Evolutionary conservation across 345 rosid genomes (phyloP), one percentile per base, ranked within the genome.

Genomic region (Kandelia obovata): DNA sequence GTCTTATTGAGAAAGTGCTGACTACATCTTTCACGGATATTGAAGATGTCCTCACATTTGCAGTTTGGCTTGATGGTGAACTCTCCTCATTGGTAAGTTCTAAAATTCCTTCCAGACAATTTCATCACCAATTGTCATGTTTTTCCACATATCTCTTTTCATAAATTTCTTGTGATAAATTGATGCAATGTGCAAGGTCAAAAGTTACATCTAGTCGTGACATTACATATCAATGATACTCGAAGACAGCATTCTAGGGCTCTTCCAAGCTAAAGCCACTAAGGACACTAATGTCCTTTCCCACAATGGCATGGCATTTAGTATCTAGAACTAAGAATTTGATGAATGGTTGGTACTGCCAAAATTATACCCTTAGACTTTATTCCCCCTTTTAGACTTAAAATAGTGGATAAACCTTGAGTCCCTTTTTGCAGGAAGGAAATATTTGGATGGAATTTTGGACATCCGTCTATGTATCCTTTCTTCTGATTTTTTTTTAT

Each of bases 21-120:
- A 79, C 83, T 71, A 83, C 90, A 58, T 83, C 88, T 62, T 91
- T 74, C 47, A 75, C 86, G 25, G 85, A 89, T 56, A 91, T 93
- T 72, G 94, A 88, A 62, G 94, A 93, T 71, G 87, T 93, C 62
- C 66, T 88, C 65, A 79, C 81, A 59, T 91, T 93, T 74, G 91
- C 91, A 52, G 89, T 81, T 70, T 88, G 97, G 97, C 86, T 93
- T 71, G 98, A 93, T 61, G 53, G 32, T 7, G 86, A 92, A 78
- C 87, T 92, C 15, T 84, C 92, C 17, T 81, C 87, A 7, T 70
- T 92, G 95, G 98, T 92, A 85, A 77, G 27, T 73, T 78, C 72
- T 66, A 53, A 75, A 68, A 57, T 27, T 21, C 58, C 66, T 66
- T 65, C 65, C 52, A n/a, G 59, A 60, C n/a, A 58, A 69, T 59